Conservation (phyloP, 73 alveolate genomes). For the Paramecium biaurelia region DNA sequence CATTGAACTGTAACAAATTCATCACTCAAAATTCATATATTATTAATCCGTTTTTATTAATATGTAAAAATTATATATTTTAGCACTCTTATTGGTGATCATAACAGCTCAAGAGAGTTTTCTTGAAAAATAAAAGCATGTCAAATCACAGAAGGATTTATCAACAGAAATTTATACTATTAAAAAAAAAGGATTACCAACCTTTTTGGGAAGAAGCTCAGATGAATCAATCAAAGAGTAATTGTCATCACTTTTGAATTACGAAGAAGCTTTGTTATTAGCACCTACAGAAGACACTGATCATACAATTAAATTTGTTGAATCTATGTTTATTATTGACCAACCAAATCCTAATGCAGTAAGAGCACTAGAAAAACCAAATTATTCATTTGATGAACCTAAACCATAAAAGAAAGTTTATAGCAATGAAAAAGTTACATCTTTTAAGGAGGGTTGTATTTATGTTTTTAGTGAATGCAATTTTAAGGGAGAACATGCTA, state of each 20-base stretch:
- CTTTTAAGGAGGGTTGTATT: not conserved
- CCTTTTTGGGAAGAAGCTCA: not conserved
- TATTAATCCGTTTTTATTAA: conserved; percentile 6
- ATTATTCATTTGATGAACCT: not conserved
- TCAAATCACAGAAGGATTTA: not conserved
- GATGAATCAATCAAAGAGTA: not conserved
- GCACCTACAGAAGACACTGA: not conserved
- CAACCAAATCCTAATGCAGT: not conserved
- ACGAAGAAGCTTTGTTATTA: not conserved
- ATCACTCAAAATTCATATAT: not conserved
- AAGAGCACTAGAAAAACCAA: not conserved
- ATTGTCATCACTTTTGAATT: not conserved
- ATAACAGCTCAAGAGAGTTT: not conserved
- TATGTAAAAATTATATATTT: not conserved
- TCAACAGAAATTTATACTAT: not conserved
- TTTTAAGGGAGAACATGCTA: not conserved
- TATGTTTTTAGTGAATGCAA: conserved; percentile 7
- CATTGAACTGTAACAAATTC: not conserved
- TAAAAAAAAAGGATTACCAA: not conserved
- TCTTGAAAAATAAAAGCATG: not conserved
- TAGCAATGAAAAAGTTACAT: not conserved
- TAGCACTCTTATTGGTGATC: not conserved
- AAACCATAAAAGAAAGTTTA: not conserved
- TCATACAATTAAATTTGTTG: not conserved
- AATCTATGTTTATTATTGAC: not conserved